Evolutionary conservation across 2,329 filamentous ascomycete species (phyloP).

Genomic region (Diplodia mutila): DNA sequence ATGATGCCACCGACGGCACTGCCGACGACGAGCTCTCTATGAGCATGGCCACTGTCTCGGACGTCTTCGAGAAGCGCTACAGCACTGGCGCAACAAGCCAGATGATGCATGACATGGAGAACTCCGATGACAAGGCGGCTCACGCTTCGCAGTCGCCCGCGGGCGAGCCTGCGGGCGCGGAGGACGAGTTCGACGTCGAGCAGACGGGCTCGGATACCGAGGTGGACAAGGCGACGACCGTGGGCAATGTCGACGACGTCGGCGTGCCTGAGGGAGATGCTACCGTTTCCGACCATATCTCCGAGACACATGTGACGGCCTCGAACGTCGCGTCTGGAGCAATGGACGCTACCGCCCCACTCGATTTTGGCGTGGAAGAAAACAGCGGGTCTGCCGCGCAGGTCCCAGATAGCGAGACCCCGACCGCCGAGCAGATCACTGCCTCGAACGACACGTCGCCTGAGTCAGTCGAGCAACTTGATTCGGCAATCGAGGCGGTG

Average conservation of each 20-base stretch:
- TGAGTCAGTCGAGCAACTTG: slow-evolving; percentile 16
- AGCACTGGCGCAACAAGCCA: not conserved
- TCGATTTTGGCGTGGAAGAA: not conserved
- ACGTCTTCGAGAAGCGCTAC: slow-evolving; percentile 6
- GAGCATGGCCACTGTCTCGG: slow-evolving; percentile 1
- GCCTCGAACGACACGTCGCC: not conserved
- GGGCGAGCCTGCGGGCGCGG: not conserved
- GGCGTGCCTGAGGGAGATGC: not conserved
- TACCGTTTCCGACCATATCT: not conserved
- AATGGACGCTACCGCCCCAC: not conserved
- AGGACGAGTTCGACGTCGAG: not conserved
- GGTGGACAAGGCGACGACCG: slow-evolving; percentile 6
- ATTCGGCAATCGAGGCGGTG: slow-evolving; percentile 1
- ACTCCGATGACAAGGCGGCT: not conserved
- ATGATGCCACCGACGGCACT: slow-evolving; percentile 13
- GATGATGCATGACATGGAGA: not conserved
- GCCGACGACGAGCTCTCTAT: slow-evolving; percentile 23
- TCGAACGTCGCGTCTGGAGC: not conserved
- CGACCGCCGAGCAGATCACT: slow-evolving; percentile 13
- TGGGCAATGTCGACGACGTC: slow-evolving; percentile 5
- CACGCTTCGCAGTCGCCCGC: not conserved
- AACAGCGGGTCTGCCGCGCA: not conserved
- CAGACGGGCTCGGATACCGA: slow-evolving; percentile 16
- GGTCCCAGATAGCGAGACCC: not conserved
- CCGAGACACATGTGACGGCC: slow-evolving; percentile 4